Evolutionary conservation across 441 rosid species (phyloP).

Genomic region (Eruca vesicaria): DNA sequence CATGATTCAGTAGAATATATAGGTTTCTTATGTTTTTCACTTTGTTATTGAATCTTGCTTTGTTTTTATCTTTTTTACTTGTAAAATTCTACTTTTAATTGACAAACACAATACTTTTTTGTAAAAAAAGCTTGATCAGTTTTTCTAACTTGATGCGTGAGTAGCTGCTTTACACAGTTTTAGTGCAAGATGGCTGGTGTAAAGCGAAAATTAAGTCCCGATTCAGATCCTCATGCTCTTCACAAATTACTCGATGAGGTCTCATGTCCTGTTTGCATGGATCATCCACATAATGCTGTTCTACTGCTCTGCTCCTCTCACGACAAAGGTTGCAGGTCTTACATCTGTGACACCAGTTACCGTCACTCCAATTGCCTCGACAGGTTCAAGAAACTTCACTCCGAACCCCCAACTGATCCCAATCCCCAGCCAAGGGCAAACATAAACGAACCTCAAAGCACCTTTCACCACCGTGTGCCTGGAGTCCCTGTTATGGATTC

Average conservation of each 20-base stretch:
- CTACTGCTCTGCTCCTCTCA: conserved; percentile 74
- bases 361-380: conserved; percentile 53
- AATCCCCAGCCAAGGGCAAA: conserved; percentile 30
- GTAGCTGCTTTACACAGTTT: conserved; percentile 70
- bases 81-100: not conserved
- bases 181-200: conserved; percentile 90
- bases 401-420: conserved; percentile 38
- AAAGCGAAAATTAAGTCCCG: conserved; percentile 75
- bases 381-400: conserved; percentile 56
- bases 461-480: conserved; percentile 35
- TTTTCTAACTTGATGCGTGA: conserved; percentile 61
- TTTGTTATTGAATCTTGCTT: not conserved
- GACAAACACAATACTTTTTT: not conserved
- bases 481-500: conserved; percentile 37
- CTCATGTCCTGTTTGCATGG: conserved; percentile 83
- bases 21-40: not conserved
- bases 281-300: conserved; percentile 84
- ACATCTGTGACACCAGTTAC: conserved; percentile 76
- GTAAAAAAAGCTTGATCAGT: not conserved
- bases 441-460: conserved; percentile 13
- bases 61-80: too few species aligned
- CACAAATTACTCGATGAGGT: conserved; percentile 84
- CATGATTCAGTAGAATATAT: not conserved
- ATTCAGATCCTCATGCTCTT: conserved; percentile 68
- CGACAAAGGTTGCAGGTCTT: conserved; percentile 78